A percentile compares a stretch with the other conserved stretches of the same genome.
These are phyloP conservation scores for Euptelea pleiosperma DNA, from an alignment of 164 flowering plant species.

Conservation along the genomic window DNA sequence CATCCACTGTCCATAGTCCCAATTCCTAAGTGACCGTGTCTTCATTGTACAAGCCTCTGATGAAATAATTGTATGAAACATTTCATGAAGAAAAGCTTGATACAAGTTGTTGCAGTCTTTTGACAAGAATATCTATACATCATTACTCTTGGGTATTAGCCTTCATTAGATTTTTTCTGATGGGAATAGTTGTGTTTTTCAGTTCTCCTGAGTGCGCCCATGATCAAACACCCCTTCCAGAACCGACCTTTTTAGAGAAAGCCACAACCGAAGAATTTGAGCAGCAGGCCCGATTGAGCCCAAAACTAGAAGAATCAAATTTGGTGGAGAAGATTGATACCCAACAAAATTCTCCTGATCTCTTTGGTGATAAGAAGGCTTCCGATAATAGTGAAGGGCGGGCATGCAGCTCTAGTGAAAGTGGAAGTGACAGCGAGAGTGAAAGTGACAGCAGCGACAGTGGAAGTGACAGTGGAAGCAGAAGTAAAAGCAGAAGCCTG, in stretches of 20 bases:
- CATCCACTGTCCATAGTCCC: no score
- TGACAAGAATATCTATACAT: not conserved
- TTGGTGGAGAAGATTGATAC: slow-evolving; percentile 34
- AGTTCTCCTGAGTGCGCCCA: slow-evolving; percentile 62
- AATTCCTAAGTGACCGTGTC: no score
- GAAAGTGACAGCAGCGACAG: slow-evolving; percentile 69
- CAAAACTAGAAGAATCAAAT: slow-evolving; percentile 35
- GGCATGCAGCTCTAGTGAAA: slow-evolving; percentile 66
- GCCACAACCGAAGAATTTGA: slow-evolving; percentile 24
- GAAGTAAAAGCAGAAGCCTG: slow-evolving; percentile 57
- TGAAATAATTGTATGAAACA: no score
- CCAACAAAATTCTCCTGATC: slow-evolving; percentile 42
- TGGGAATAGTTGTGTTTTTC: slow-evolving; percentile 14
- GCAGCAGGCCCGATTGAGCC: slow-evolving; percentile 31
- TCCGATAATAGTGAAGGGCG: slow-evolving; percentile 54
- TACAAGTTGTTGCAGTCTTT: not conserved
- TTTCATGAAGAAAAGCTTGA: not conserved
- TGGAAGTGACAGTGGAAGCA: slow-evolving; percentile 49
- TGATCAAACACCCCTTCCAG: slow-evolving; percentile 36
- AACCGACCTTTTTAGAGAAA: slow-evolving; percentile 28
- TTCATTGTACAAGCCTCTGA: no score
- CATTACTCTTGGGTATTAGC: not conserved
- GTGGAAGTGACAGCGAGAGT: slow-evolving; percentile 73
- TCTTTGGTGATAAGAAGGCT: slow-evolving; percentile 44
- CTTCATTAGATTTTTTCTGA: slow-evolving; percentile 5